Conservation (phyloP, 2,329 filamentous ascomycete genomes). For the Ophiosphaerella narmari region DNA sequence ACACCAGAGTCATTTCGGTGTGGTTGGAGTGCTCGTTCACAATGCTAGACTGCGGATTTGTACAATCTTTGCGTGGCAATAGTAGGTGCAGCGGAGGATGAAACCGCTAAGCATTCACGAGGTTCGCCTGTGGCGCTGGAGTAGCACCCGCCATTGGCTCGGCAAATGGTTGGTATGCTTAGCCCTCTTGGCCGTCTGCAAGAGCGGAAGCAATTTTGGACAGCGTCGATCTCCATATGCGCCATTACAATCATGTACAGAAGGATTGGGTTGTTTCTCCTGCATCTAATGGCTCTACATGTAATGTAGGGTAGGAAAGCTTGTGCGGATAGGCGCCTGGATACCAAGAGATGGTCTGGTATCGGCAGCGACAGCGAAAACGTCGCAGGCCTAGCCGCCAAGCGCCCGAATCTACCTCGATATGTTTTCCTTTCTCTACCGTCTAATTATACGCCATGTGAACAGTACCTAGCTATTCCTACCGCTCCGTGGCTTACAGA, state of each 20-base stretch:
- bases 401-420: no score
- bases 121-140: slow-evolving; percentile 7
- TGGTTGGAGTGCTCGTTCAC: slow-evolving; percentile 12
- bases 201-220: slow-evolving; percentile 16
- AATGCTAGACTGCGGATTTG: slow-evolving; percentile 13
- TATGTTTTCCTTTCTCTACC: no score
- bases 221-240: neutral
- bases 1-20: slow-evolving; percentile 17
- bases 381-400: neutral
- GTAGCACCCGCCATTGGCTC: slow-evolving; percentile 9
- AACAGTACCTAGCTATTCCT: no score
- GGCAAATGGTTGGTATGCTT: slow-evolving; percentile 15
- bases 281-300: no score
- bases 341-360: no score
- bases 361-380: no score
- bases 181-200: slow-evolving; percentile 31
- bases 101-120: slow-evolving; percentile 36
- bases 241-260: neutral
- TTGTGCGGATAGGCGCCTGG: neutral
- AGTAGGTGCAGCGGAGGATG: slow-evolving; percentile 25
- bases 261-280: no score
- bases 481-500: no score
- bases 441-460: no score
- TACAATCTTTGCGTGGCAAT: slow-evolving; percentile 14
- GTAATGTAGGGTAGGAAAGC: neutral